Conservation (phyloP, 331 rosid genomes). For the Rhamnella rubrinervis region DNA sequence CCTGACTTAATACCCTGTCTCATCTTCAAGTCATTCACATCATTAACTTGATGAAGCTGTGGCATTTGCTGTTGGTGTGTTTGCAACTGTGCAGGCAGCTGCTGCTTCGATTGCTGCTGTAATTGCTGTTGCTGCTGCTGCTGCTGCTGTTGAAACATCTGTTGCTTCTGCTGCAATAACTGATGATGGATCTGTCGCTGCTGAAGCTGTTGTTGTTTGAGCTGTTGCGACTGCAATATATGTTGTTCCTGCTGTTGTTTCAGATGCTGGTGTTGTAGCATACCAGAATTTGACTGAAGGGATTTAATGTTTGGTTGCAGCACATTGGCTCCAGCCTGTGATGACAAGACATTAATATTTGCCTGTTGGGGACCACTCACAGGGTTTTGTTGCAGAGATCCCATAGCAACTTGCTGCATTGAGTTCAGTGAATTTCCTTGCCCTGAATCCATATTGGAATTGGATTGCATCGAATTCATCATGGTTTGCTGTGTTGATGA, state of each 20-base stretch:
- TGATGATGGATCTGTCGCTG: slow-evolving; percentile 45
- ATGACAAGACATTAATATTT: slow-evolving; percentile 58
- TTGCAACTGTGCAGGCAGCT: slow-evolving; percentile 63
- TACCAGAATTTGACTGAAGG: slow-evolving; percentile 58
- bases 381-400: slow-evolving; percentile 76
- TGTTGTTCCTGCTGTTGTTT: slow-evolving; percentile 77
- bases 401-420: slow-evolving; percentile 59
- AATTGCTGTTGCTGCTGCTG: slow-evolving; percentile 61
- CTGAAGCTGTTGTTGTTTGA: slow-evolving; percentile 64
- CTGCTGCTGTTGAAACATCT: slow-evolving; percentile 38
- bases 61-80: slow-evolving; percentile 69
- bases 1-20: slow-evolving; percentile 73
- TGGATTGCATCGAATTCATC: slow-evolving; percentile 62
- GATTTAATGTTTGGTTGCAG: slow-evolving; percentile 59
- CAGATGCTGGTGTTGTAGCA: slow-evolving; percentile 70
- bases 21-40: slow-evolving; percentile 68
- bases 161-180: slow-evolving; percentile 32
- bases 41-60: slow-evolving; percentile 72
- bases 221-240: slow-evolving; percentile 53
- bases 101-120: slow-evolving; percentile 74
- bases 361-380: slow-evolving; percentile 66
- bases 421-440: slow-evolving; percentile 74
- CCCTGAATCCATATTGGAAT: slow-evolving; percentile 66
- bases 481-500: slow-evolving; percentile 59
- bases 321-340: slow-evolving; percentile 66